Percentiles rank a stretch among this genome's conserved stretches.
Conservation (phyloP, 352 stramenopile species). For the Pythium angustatum region DNA sequence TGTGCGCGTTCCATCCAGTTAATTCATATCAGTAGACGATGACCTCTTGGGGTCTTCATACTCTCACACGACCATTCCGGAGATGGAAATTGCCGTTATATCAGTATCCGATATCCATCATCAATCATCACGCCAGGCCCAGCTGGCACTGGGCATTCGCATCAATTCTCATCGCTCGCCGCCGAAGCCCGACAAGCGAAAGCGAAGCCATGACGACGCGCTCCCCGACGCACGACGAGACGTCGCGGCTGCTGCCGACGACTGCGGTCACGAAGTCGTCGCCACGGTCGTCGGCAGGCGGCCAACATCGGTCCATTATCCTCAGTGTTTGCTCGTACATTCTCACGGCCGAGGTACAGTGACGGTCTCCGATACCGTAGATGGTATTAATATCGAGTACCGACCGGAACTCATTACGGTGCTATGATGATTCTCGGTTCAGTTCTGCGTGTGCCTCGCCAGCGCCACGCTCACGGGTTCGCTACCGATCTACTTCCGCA, state of each 20-base stretch:
- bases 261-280: neutral
- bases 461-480: constrained; percentile 85
- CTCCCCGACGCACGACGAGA: constrained; percentile 11
- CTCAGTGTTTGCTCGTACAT: constrained; percentile 88
- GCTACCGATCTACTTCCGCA: constrained; percentile 88
- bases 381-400: no score
- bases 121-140: no score
- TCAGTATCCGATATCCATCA: no score
- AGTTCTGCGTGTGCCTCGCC: constrained; percentile 83
- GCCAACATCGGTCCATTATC: constrained; percentile 71
- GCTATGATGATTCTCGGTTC: constrained; percentile 1
- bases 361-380: neutral
- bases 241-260: constrained; percentile 21
- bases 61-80: no score
- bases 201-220: constrained; percentile 23
- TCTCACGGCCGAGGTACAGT: constrained; percentile 72
- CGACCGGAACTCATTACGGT: no score
- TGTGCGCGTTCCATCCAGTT: no score
- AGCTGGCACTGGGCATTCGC: no score
- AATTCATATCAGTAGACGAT: no score
- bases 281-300: neutral
- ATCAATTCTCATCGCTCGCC: no score
- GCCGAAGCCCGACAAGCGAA: neutral
- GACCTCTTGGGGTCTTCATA: no score
- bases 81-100: no score